These are phyloP conservation scores for Dichomitus squalens DNA, from an alignment of 1,284 basidiomycete species.

Conservation along the genomic window DNA sequence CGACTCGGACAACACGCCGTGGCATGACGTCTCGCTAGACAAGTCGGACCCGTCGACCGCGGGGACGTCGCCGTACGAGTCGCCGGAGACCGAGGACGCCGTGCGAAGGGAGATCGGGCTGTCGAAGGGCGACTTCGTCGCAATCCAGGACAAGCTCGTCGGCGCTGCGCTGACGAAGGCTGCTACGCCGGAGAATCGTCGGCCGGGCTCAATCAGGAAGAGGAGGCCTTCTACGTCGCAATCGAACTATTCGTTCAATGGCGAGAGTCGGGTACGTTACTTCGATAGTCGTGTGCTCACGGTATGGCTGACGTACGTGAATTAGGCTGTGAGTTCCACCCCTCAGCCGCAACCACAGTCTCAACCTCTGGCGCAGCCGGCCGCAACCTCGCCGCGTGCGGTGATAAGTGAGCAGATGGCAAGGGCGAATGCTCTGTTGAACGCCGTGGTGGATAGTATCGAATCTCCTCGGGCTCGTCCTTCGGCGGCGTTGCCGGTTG, in stretches of 20 bases:
- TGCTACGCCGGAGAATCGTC: conserved; percentile 53
- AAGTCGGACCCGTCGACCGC: conserved; percentile 49
- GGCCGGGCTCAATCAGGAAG: conserved; percentile 55
- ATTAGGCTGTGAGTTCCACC: conserved; percentile 59
- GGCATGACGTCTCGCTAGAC: conserved; percentile 60
- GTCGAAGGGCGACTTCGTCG: conserved; percentile 65
- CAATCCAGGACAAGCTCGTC: conserved; percentile 75
- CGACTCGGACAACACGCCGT: conserved; percentile 50
- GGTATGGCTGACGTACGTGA: conserved; percentile 1
- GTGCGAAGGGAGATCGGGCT: conserved; percentile 66
- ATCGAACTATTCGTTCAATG: conserved; percentile 66
- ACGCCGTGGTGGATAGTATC: conserved; percentile 71
- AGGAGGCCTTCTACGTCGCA: conserved; percentile 80
- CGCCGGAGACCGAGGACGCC: conserved; percentile 64
- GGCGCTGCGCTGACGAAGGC: conserved; percentile 58
- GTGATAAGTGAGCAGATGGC: conserved; percentile 38
- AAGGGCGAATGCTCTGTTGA: conserved; percentile 65
- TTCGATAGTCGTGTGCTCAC: neutral
- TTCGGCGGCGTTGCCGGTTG: conserved; percentile 20
- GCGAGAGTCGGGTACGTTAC: conserved; percentile 44
- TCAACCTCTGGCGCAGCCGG: conserved; percentile 4
- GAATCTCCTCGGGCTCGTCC: conserved; percentile 43
- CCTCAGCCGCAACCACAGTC: conserved; percentile 34
- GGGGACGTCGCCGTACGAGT: conserved; percentile 51
- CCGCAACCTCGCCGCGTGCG: conserved; percentile 18